Base-by-base conservation (phyloP, 441 rosid species). In the Croton laevigatus region DNA sequence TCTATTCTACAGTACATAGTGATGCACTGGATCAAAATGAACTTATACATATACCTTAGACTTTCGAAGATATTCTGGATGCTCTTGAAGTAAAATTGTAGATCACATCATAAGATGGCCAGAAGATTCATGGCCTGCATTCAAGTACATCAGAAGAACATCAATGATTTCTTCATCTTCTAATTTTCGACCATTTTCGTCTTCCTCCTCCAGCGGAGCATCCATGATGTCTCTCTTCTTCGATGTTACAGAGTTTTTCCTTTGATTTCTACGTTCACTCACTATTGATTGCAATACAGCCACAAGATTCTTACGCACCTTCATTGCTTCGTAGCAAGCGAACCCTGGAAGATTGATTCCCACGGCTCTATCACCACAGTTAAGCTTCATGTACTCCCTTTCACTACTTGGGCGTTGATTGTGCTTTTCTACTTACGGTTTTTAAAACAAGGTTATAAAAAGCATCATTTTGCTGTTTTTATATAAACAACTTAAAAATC, bases 61-160 rank as follows among this genome's bases (percentile, higher is more conserved):
- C 72, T 81, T 87, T 59, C 72, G 66, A 3, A 87, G 79, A 65
- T 73, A 64, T 72, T 90, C 82, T 0, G 89, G 90, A 62, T 90
- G 84, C 19, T 81, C 75, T 61, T 90, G 88, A 38, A 90, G 87
- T 65, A 83, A 87, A 76, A 86, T 19, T 42, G 89, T 66, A 0
- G 97, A 85, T 97, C 97, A 91, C 90, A 89, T 94, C 1, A 81
- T 88, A 66, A 85, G 81, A 75, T 94, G 97, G 27, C 88, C 97
- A 0, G 97, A 94, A 54, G 98, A 91, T 80, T 91, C 97, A 71
- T 94, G 97, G 66, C 97, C 97, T 0, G 94, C 97, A 78, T 91
- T 91, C 62, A 94, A 79, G 75, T 94, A 94, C 97, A 90, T 91
- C 44, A 94, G 13, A 63, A 90, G 59, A 42, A 94, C 55, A 65